Evolutionary conservation across 768 basidiomycete species (phyloP), one percentile per base, ranked within the genome.

Genomic region (Xerocomus brunneocitrinus): DNA sequence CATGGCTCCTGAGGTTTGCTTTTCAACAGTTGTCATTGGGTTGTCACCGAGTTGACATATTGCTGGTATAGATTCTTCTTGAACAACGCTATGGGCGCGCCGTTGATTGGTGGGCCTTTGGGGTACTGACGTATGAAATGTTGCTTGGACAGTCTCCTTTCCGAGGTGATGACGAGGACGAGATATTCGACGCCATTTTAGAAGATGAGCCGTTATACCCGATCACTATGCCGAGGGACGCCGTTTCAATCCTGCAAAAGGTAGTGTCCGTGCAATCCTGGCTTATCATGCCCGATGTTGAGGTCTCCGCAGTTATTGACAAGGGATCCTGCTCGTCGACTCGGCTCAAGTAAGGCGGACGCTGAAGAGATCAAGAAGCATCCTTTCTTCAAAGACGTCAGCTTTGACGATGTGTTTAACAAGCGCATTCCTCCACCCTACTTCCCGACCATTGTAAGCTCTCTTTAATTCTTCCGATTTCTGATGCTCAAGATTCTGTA

Each of bases 81-180:
- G 97, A 99, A 73, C 97, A 98, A 74, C 89, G 94, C 44, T 99
- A 99, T 63, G 95, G 94, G 9, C 91, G 94, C 36, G 95, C 97
- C 10, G 97, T 99, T 39, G 97, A 99, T 67, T 99, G 97, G 97
- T 99, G 97, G 97, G 97, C 97, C 12, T 98, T 98, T 68, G 97
- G 97, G 58, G 97, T 99, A 4, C 73, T 99, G 62, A 98, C 89
- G 25, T 99, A 99, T 68, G 97, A 99, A 74, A 99, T 99, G 97
- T 73, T 99, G 50, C 79, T 98, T 25, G 97, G 97, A 43, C 97
- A 98, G 73, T 98, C 97, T 5, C 97, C 97, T 3, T 99, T 99
- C 87, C 87, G 95, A 42, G 97, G 97, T 53, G 97, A 99, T 62
- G 97, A 98, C 61, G 97, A 98, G 70, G 97, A 99, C 66, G 97